Base-by-base conservation (phyloP, 257 asterid genomes). In the Forsythia suspensa region DNA sequence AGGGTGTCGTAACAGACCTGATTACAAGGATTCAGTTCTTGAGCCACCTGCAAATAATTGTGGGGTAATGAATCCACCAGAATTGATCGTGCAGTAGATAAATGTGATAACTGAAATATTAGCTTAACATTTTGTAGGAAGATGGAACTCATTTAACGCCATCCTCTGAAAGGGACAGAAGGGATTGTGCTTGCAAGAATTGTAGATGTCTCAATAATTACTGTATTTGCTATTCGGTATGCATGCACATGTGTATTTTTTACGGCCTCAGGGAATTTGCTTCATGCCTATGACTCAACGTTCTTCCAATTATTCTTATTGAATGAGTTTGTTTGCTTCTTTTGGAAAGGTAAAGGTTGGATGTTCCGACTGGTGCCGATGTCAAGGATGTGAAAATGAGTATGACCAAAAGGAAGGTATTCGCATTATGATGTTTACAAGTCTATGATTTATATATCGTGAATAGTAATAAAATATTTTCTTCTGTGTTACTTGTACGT, bases 181-280 rank as follows among this genome's bases (percentile, higher is more conserved):
- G 82, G 59, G 90, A 86, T 24, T 86, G 89, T 81, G 83, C 76
- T 63, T 86, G 90, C 80, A 86, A 84, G 83, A 86, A 82, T 52
- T 84, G 88, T 12, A 86, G 74, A 81, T 86, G 88, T 39, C 68
- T 71, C 78, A 81, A 86, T 65, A 81, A 81, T 76, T 86, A 86
- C 71, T 81, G 90, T 66, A 84, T 84, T 76, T 86, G 90, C 81
- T 86, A 79, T 77, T 86, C 81, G 88, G 90, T 86, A 61, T 24
- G 71, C 34, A 29, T 41, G 4, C 8, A 4, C 44, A 8, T 41
- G 44, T 8, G 8, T 41, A 41, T 12, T 6, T 16, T 75, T 29
- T 41, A 4, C 8, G 4, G 44, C 0, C 5, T 41, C 8, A 41
- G 44, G 44, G 44, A 4, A 41, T 41, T 41, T 4, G 8, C 8